phyloP scores from a whole-genome alignment of 805 yeast genomes.

The Vanderwaltozyma yarrowii region DNA sequence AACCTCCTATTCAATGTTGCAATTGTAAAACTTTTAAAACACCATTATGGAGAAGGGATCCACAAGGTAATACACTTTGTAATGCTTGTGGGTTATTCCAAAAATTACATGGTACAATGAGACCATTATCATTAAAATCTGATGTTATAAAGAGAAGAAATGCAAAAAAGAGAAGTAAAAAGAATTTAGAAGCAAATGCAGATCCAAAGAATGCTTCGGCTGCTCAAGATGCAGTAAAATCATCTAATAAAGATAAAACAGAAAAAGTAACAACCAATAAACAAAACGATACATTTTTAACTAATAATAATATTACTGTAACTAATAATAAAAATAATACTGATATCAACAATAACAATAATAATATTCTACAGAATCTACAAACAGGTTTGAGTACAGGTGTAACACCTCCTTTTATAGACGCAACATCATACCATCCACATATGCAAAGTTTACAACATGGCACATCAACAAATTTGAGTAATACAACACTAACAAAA shows the following conservation, averaged over 20 bases:
- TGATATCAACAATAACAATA: slow-evolving; percentile 2
- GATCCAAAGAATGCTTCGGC: not conserved
- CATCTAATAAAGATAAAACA: not conserved
- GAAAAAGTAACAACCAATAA: not conserved
- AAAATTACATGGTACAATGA: slow-evolving; percentile 88
- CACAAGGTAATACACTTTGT: slow-evolving; percentile 86
- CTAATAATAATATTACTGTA: slow-evolving; percentile 4
- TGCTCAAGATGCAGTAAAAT: too few relatives aligned
- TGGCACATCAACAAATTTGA: not conserved
- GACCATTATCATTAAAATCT: slow-evolving; percentile 84
- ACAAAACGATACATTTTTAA: not conserved
- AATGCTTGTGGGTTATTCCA: slow-evolving; percentile 93
- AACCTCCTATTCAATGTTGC: slow-evolving; percentile 46
- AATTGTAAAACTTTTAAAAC: slow-evolving; percentile 90
- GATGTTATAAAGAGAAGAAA: slow-evolving; percentile 83
- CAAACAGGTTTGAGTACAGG: not conserved
- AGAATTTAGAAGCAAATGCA: slow-evolving; percentile 6
- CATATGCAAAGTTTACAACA: not conserved
- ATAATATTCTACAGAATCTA: slow-evolving; percentile 6
- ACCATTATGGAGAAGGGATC: slow-evolving; percentile 90
- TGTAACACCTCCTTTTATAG: not conserved
- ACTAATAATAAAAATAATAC: slow-evolving; percentile 1
- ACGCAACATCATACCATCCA: not conserved
- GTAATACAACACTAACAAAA: not conserved
- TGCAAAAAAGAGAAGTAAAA: slow-evolving; percentile 46